These are phyloP conservation scores for Centaurea solstitialis DNA, from an alignment of 129 eudicot species.

Conservation along the genomic window DNA sequence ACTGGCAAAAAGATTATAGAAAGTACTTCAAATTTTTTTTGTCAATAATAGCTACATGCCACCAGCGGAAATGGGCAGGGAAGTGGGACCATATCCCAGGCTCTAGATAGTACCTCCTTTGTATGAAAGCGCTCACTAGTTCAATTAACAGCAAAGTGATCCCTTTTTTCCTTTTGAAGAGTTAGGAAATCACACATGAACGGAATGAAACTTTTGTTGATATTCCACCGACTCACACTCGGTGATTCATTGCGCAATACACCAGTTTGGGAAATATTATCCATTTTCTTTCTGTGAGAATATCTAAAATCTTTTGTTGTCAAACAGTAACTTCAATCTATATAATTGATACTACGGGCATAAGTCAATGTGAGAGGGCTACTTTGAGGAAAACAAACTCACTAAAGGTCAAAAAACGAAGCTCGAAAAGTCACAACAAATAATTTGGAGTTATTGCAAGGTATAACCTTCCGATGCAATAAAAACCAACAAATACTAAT, in stretches of 20 bases:
- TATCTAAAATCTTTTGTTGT: neutral
- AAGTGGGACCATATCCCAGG: neutral
- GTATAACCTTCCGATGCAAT: neutral
- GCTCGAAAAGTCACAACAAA: neutral
- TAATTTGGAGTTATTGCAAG: neutral
- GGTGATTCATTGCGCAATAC: neutral
- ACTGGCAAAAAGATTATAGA: neutral
- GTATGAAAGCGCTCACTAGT: neutral
- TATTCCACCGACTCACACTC: neutral
- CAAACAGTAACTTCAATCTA: conserved; percentile 5
- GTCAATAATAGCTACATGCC: neutral
- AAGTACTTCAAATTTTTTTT: neutral
- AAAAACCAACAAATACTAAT: neutral
- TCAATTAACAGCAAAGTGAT: neutral
- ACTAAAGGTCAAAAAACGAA: conserved; percentile 10
- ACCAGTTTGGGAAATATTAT: neutral
- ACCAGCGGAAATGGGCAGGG: neutral
- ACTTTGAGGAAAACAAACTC: conserved; percentile 13
- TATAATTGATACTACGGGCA: neutral
- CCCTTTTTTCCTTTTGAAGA: neutral
- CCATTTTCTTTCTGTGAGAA: conserved; percentile 7
- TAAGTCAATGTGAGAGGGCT: conserved; percentile 22
- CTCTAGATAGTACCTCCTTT: neutral
- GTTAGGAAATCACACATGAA: neutral
- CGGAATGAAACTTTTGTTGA: neutral